Base-by-base conservation (phyloP, 306 rosid species). In the Cucurbita maxima region DNA sequence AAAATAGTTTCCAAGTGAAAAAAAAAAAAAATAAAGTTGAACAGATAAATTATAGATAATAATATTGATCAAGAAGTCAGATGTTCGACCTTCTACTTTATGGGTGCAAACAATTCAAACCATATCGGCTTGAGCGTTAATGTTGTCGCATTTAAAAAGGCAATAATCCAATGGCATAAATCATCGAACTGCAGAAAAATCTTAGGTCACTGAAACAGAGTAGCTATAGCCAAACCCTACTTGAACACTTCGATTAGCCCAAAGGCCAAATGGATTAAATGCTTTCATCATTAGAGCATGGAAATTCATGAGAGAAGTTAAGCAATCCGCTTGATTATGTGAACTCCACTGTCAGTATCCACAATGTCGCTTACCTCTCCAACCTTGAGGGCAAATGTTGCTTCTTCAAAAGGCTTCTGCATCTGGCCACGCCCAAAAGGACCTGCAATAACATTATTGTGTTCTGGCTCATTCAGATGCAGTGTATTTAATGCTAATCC, bases 391-490 rank as follows among this genome's bases (percentile, higher is more conserved):
- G 77, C 87, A 82, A 6, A 87, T 60, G 97, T 79, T 57, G 94
- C 92, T 66, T 94, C 96, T 80, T 94, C 99, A 62, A 94, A 94
- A 47, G 99, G 92, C 82, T 91, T 94, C 87, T 94, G 96, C 99
- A 94, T 94, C 86, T 91, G 99, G 59, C 96, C 97, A 53, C 95
- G 96, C 60, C 96, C 97, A 67, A 94, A 94, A 77, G 91, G 81
- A 77, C 97, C 99, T 94, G 88, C 78, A 81, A 7, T 75, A 54
- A 72, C 79, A 34, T 40, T 30, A 4, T 40, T 67, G 73, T 67
- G 73, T 44, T n/a, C n/a, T 67, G 10, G 18, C 19, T 41, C 30
- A 13, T 20, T 68, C 48, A 68, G 20, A 68, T 7, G 8, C 40
- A 0, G 47, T 14, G 38, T 20, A 22, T 20, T 1, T 18, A 10